These are phyloP conservation scores for Nakaseomyces bracarensis DNA, from an alignment of 1,139 yeast genomes.

Conservation along the genomic window DNA sequence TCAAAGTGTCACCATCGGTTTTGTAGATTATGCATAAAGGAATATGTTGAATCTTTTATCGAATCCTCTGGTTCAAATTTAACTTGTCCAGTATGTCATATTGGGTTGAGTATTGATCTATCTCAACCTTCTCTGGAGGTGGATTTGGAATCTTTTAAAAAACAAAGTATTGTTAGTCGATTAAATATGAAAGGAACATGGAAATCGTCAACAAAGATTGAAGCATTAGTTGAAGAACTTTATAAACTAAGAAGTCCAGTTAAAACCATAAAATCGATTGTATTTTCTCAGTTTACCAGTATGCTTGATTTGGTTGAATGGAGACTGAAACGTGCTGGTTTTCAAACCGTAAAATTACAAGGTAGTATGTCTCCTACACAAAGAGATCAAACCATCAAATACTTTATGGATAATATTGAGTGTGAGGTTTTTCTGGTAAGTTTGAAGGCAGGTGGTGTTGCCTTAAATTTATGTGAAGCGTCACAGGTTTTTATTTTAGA, in stretches of 20 bases:
- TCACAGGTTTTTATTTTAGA: slow-evolving; percentile 91
- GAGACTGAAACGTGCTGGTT: slow-evolving; percentile 90
- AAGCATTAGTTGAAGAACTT: slow-evolving; percentile 88
- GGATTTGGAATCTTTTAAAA: slow-evolving; percentile 50
- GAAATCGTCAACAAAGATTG: slow-evolving; percentile 92
- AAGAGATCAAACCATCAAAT: slow-evolving; percentile 80
- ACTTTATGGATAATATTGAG: slow-evolving; percentile 83
- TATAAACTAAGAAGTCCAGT: slow-evolving; percentile 78
- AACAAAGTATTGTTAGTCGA: slow-evolving; percentile 82
- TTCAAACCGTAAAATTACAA: slow-evolving; percentile 83
- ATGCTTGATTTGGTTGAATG: slow-evolving; percentile 94
- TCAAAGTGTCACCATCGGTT: slow-evolving; percentile 89
- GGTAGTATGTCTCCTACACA: slow-evolving; percentile 97
- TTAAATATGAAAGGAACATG: slow-evolving; percentile 80
- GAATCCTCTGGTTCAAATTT: slow-evolving; percentile 52
- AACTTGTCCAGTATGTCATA: slow-evolving; percentile 94
- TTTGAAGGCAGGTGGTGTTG: slow-evolving; percentile 97
- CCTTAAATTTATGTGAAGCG: slow-evolving; percentile 90
- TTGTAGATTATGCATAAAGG: slow-evolving; percentile 85
- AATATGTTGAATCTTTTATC: slow-evolving; percentile 74
- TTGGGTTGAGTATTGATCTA: slow-evolving; percentile 80
- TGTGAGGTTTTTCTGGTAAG: slow-evolving; percentile 93
- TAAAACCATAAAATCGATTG: slow-evolving; percentile 88
- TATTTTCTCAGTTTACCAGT: slow-evolving; percentile 92
- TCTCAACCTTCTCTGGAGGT: slow-evolving; percentile 82